These are phyloP conservation scores for Bimuria novae-zelandiae DNA, from an alignment of 2,329 filamentous ascomycete genomes.

Conservation along the genomic window DNA sequence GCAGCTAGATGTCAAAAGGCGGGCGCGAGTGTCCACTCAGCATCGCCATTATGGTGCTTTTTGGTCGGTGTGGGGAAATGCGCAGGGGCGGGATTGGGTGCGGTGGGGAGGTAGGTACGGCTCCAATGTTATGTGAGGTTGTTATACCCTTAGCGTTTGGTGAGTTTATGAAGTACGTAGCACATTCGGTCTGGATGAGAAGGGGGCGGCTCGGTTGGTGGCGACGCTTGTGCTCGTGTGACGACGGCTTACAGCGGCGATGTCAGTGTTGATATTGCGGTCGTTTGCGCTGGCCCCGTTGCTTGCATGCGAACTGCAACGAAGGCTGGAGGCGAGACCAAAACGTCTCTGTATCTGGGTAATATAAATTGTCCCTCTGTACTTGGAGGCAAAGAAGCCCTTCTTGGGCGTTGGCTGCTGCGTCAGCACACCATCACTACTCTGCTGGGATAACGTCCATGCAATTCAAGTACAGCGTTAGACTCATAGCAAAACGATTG, in stretches of 20 bases:
- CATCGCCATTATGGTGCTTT: not conserved
- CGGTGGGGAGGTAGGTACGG: slow-evolving; percentile 3
- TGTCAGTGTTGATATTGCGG: not conserved
- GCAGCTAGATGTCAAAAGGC: slow-evolving; percentile 4
- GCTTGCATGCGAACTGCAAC: not conserved
- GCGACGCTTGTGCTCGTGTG: slow-evolving; percentile 1
- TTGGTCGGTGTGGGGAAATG: slow-evolving; percentile 6
- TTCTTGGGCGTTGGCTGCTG: no score
- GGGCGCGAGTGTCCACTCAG: not conserved
- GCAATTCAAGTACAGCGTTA: no score
- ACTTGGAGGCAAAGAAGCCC: not conserved
- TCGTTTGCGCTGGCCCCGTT: not conserved
- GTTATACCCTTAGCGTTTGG: not conserved
- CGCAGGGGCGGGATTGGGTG: not conserved
- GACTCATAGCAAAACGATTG: no score
- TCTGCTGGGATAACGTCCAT: no score
- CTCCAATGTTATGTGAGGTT: slow-evolving; percentile 1
- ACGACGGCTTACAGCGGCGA: slow-evolving; percentile 1
- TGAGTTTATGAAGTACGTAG: slow-evolving; percentile 1
- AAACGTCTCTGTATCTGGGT: not conserved
- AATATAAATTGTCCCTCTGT: not conserved
- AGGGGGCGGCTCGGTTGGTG: not conserved
- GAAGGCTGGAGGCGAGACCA: slow-evolving; percentile 2
- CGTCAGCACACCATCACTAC: no score
- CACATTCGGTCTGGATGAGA: not conserved